Evolutionary conservation across 2,329 filamentous ascomycete species (phyloP).

Genomic region (Endoconidiophora polonica): DNA sequence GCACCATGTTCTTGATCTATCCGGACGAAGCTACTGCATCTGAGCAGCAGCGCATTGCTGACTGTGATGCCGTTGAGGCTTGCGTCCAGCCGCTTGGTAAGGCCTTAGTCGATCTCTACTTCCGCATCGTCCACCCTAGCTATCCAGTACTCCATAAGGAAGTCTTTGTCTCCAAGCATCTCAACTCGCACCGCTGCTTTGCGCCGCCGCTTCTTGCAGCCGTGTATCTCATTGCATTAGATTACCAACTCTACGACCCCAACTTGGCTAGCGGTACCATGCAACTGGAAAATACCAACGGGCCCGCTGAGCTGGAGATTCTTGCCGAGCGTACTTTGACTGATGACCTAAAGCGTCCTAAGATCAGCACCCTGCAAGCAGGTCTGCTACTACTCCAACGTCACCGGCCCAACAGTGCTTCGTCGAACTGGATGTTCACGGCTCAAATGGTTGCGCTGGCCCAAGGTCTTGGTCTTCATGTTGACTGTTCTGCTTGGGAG

Average conservation of each 20-base stretch:
- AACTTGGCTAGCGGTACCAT: conserved; percentile 21
- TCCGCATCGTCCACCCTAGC: conserved; percentile 34
- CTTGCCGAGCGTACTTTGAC: conserved; percentile 21
- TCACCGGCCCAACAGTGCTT: conserved; percentile 18
- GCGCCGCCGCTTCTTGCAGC: conserved; percentile 33
- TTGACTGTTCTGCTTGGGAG: conserved; percentile 36
- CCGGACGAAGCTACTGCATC: conserved; percentile 22
- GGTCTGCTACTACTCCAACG: conserved; percentile 26
- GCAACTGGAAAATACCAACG: conserved; percentile 23
- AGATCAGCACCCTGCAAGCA: conserved; percentile 27
- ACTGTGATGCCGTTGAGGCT: conserved; percentile 36
- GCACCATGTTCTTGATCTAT: conserved; percentile 23
- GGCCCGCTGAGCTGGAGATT: conserved; percentile 19
- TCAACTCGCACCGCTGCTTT: conserved; percentile 32
- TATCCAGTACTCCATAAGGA: conserved; percentile 37
- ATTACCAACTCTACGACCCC: conserved; percentile 33
- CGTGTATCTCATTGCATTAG: conserved; percentile 34
- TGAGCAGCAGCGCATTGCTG: conserved; percentile 24
- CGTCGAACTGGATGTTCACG: conserved; percentile 21
- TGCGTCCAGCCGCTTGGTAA: conserved; percentile 30
- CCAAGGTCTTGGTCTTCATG: conserved; percentile 32
- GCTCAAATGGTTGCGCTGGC: conserved; percentile 29
- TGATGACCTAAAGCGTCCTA: conserved; percentile 23
- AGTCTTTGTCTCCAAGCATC: conserved; percentile 35
- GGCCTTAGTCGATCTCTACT: conserved; percentile 42